Conservation (phyloP, 73 alveolate genomes). For the Diophrys sp. region DNA sequence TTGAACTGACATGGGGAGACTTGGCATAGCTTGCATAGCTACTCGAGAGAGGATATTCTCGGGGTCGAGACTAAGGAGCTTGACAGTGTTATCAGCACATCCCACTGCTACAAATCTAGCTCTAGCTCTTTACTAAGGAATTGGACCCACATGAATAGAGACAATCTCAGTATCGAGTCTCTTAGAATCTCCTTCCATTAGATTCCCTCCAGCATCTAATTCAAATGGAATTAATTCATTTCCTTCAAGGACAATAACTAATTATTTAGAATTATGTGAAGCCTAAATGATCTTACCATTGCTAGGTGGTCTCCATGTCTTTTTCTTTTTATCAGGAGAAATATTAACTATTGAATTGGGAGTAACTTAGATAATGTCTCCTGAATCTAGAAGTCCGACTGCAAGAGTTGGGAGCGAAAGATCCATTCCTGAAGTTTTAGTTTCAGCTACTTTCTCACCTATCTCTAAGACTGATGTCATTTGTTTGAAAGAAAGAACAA, state of each 20-base stretch:
- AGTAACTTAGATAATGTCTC: slow-evolving; percentile 67
- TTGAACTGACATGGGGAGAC: slow-evolving; percentile 85
- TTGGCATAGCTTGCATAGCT: slow-evolving; percentile 88
- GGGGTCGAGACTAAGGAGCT: slow-evolving; percentile 96
- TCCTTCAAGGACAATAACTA: slow-evolving; percentile 94
- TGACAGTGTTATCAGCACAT: slow-evolving; percentile 92
- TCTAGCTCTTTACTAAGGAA: slow-evolving; percentile 91
- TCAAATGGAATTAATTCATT: slow-evolving; percentile 97
- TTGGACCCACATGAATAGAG: slow-evolving; percentile 87
- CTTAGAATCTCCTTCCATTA: slow-evolving; percentile 83
- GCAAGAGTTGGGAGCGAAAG: slow-evolving; percentile 63
- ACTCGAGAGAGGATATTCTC: slow-evolving; percentile 91
- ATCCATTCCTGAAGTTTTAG: slow-evolving; percentile 71
- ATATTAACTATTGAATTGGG: slow-evolving; percentile 78
- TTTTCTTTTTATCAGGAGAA: slow-evolving; percentile 80
- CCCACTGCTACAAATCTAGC: slow-evolving; percentile 95
- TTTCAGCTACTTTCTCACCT: slow-evolving; percentile 81
- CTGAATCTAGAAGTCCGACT: slow-evolving; percentile 64
- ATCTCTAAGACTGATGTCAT: slow-evolving; percentile 90
- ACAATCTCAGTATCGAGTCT: slow-evolving; percentile 87
- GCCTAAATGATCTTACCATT: slow-evolving; percentile 81
- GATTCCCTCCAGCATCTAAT: slow-evolving; percentile 80
- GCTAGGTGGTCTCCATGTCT: slow-evolving; percentile 69
- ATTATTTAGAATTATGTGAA: slow-evolving; percentile 83
- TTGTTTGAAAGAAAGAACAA: slow-evolving; percentile 87